Percentiles rank a stretch among this genome's conserved stretches.
Conservation (phyloP, 352 stramenopile species). For the Thraustochytrium sp. region DNA sequence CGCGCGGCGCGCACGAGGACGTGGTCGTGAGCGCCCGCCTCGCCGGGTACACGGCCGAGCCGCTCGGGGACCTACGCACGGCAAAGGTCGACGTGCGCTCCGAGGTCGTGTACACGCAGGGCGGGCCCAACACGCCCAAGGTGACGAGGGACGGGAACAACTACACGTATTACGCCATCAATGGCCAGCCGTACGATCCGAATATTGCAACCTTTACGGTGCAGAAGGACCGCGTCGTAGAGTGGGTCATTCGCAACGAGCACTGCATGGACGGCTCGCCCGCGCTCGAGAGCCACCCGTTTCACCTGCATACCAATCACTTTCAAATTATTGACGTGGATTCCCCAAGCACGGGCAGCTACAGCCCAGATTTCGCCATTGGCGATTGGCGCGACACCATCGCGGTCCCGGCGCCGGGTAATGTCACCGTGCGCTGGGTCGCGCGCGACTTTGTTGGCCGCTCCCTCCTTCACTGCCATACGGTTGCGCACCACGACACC, state of each 20-base stretch:
- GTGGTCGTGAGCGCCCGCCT: neutral
- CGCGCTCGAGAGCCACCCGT: conserved; percentile 57
- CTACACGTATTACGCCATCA: conserved; percentile 70
- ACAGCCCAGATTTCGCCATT: conserved; percentile 63
- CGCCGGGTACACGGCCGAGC: neutral
- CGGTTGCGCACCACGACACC: conserved; percentile 35
- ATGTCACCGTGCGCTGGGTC: conserved; percentile 70
- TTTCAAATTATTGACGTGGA: conserved; percentile 70
- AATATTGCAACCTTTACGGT: conserved; percentile 57
- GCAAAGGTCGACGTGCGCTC: neutral
- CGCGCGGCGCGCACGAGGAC: conserved; percentile 2
- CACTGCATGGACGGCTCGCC: conserved; percentile 56
- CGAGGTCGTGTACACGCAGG: conserved; percentile 27
- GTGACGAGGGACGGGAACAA: conserved; percentile 55
- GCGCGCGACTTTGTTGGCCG: conserved; percentile 61
- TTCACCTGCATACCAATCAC: conserved; percentile 72
- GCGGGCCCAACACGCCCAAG: neutral
- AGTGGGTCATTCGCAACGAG: conserved; percentile 67
- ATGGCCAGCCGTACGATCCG: conserved; percentile 59
- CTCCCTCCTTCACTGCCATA: conserved; percentile 45
- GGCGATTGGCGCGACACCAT: conserved; percentile 74
- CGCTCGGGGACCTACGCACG: neutral
- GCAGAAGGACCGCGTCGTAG: conserved; percentile 59
- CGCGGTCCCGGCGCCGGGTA: conserved; percentile 62
- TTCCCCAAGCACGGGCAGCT: conserved; percentile 53